phyloP scores from a whole-genome alignment of 805 yeast species.

The Sugiyamaella marilandica region DNA sequence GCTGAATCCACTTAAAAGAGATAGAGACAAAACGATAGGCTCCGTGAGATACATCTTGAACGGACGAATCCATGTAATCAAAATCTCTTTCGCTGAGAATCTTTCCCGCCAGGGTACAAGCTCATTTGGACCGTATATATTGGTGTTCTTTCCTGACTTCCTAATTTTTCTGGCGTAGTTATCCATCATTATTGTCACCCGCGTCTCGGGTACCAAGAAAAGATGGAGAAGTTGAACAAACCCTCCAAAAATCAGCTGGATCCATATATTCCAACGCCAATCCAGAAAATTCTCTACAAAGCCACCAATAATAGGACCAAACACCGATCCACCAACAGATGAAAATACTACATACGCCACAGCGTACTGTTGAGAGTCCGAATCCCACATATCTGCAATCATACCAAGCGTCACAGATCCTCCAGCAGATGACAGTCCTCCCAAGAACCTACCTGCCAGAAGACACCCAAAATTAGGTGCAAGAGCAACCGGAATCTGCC shows the following conservation, averaged over 20 bases:
- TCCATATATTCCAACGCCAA: conserved; percentile 55
- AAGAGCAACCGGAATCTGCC: conserved; percentile 40
- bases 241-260: conserved; percentile 37
- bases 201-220: conserved; percentile 36
- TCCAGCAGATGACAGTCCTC: conserved; percentile 52
- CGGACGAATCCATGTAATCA: conserved; percentile 37
- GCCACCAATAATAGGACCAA: conserved; percentile 52
- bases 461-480: conserved; percentile 38
- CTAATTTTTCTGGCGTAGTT: conserved; percentile 38
- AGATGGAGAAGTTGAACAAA: conserved; percentile 33
- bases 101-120: conserved; percentile 9
- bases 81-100: conserved; percentile 27
- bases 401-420: conserved; percentile 52
- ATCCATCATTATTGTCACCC: conserved; percentile 35
- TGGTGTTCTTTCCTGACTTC: conserved; percentile 32
- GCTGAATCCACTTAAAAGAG: conserved; percentile 39
- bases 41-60: conserved; percentile 38
- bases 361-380: conserved; percentile 44
- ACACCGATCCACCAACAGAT: conserved; percentile 48
- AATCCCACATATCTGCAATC: conserved; percentile 42
- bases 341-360: conserved; percentile 49
- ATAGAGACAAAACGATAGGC: conserved; percentile 39
- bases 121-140: conserved; percentile 31
- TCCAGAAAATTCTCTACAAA: conserved; percentile 51
- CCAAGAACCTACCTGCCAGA: conserved; percentile 42